phyloP scores from a whole-genome alignment of 2,329 filamentous ascomycete genomes.

The Fusarium ambrosium region DNA sequence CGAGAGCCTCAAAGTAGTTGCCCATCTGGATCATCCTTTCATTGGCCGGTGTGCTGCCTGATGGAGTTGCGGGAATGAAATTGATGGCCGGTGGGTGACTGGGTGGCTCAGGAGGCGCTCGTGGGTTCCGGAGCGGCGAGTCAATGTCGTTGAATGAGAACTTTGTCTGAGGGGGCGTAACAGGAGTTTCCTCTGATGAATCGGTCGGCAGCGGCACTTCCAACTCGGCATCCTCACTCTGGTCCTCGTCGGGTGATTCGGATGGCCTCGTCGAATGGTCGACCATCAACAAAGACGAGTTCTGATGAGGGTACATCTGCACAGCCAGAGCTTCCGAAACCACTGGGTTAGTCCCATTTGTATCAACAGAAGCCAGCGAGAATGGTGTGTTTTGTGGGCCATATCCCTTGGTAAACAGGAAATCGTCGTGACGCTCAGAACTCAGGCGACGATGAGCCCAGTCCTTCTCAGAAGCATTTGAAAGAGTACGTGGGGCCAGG shows the following conservation, averaged over 20 bases:
- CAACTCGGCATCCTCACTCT: conserved; percentile 37
- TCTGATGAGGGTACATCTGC: conserved; percentile 74
- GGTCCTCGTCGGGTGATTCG: conserved; percentile 57
- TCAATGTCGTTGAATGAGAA: conserved; percentile 68
- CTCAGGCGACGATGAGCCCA: conserved; percentile 51
- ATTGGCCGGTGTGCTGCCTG: conserved; percentile 67
- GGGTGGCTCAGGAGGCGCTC: conserved; percentile 69
- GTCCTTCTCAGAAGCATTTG: conserved; percentile 51
- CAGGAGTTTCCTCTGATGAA: conserved; percentile 56
- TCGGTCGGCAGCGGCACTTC: conserved; percentile 52
- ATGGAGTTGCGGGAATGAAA: conserved; percentile 74
- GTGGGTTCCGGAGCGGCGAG: conserved; percentile 73
- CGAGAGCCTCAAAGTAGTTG: conserved; percentile 65
- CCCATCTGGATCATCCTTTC: conserved; percentile 67
- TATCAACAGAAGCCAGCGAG: conserved; percentile 72
- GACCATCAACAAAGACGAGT: conserved; percentile 73
- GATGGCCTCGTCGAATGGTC: conserved; percentile 67
- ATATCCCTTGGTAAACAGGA: conserved; percentile 65
- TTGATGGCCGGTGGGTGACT: conserved; percentile 60
- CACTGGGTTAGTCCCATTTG: conserved; percentile 71
- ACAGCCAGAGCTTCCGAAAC: conserved; percentile 74
- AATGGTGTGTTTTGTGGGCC: conserved; percentile 73
- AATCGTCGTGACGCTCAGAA: conserved; percentile 67
- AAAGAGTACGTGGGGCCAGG: conserved; percentile 11
- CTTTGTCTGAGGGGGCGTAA: conserved; percentile 66